Evolutionary conservation across 2,329 filamentous ascomycete genomes (phyloP), one percentile per base, ranked within the genome.

Genomic region (Ramularia endophylla): DNA sequence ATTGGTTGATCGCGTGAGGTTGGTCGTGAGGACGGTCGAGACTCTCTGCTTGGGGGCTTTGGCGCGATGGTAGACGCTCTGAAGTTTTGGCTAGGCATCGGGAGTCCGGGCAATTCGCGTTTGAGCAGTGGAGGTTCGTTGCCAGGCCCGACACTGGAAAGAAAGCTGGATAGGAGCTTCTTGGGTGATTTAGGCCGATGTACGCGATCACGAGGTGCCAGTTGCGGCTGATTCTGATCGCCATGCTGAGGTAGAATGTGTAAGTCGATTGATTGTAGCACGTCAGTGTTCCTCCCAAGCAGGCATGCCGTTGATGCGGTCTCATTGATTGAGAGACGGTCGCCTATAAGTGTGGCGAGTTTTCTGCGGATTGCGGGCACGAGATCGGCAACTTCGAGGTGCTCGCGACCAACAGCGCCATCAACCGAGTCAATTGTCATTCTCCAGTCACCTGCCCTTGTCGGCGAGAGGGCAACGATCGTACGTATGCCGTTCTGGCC

Each of bases 101-200:
- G 53, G 20, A 59, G 45, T 5, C 44, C 40, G 3, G 56, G 55
- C 4, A 58, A 44, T 18, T 59, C 49, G 33, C 60, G 58, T 35
- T 53, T 52, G 31, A 58, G 37, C 4, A 54, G 40, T 2, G 43
- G 47, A 3, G 55, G 53, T 30, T 61, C 57, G 30, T 44, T 52
- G n/a, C 52, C 58, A 36, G 65, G 73, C 41, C 73, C 76, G 17
- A 79, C 77, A 25, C 79, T 77, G 54, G 94, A 79, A 11, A 64
- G 46, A 40, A 95, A 78, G 57, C 77, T 94, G 0, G 89, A 94
- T 12, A 97, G 71, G 57, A 95, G 74, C 62, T 95, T 97, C 35
- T 94, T 86, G 0, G 90, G 89, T 1, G 89, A 95, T n/a, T 83
- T 78, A 4, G 81, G 80, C 8, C 90, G 74, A 58, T 86, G 85